Evolutionary conservation across 768 basidiomycete genomes (phyloP).

Genomic region (Tricholomella constricta): DNA sequence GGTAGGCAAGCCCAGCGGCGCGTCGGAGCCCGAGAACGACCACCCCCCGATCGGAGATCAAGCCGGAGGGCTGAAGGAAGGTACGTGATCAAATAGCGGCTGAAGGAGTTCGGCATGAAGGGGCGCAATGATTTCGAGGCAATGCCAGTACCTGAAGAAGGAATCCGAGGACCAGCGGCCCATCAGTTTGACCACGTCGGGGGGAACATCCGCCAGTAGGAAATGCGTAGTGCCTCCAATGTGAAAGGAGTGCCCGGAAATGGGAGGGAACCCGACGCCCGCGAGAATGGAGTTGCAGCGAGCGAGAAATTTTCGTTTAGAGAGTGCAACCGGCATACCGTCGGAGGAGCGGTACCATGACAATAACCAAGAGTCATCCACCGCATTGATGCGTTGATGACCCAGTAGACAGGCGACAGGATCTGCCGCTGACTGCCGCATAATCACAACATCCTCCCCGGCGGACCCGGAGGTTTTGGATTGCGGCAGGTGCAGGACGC

Average conservation of each 20-base stretch:
- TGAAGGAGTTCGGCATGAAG: neutral
- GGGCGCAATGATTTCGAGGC: slow-evolving; percentile 20
- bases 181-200: slow-evolving; percentile 35
- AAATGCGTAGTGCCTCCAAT: slow-evolving; percentile 38
- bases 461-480: slow-evolving; percentile 21
- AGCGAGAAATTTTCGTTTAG: slow-evolving; percentile 29
- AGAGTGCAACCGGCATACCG: slow-evolving; percentile 14
- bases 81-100: no score
- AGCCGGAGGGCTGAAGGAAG: no score
- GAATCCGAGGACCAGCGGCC: slow-evolving; percentile 33
- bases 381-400: slow-evolving; percentile 19
- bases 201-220: slow-evolving; percentile 26
- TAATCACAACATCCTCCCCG: slow-evolving; percentile 23
- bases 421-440: slow-evolving; percentile 14
- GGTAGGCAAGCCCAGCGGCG: no score
- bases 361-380: neutral
- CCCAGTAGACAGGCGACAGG: slow-evolving; percentile 12
- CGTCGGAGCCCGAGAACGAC: no score
- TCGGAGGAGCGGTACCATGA: neutral
- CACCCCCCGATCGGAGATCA: no score
- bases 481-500: slow-evolving; percentile 23
- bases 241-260: slow-evolving; percentile 32
- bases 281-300: slow-evolving; percentile 11
- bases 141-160: slow-evolving; percentile 34
- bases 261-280: neutral